Percentiles rank a stretch among this genome's conserved stretches.
Conservation (phyloP, 495 filamentous ascomycete species). For the Xylaria palmicola region DNA sequence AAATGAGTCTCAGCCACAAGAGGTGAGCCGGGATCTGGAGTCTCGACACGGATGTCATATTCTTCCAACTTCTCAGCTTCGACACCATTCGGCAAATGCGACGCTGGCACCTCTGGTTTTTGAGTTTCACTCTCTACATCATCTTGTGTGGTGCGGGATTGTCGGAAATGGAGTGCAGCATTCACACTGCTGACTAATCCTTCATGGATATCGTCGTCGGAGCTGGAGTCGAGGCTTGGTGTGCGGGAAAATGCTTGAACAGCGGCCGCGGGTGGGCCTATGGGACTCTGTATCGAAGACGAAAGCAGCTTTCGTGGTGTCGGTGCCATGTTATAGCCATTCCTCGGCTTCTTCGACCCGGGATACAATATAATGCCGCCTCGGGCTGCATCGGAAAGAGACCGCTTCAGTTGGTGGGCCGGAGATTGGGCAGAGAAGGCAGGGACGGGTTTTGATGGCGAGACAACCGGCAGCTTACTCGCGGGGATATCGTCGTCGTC, state of each 20-base stretch:
- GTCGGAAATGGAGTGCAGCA: slow-evolving; percentile 4
- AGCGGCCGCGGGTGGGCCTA: neutral
- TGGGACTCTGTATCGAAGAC: neutral
- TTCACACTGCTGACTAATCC: slow-evolving; percentile 25
- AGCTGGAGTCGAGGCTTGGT: neutral
- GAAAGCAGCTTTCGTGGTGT: neutral
- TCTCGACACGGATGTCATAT: neutral
- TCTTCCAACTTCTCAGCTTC: neutral
- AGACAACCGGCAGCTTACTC: neutral
- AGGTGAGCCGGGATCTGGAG: neutral
- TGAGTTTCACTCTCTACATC: neutral
- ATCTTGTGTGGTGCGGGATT: neutral
- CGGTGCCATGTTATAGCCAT: neutral
- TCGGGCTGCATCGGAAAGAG: neutral
- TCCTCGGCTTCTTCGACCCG: slow-evolving; percentile 20
- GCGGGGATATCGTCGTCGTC: slow-evolving; percentile 15
- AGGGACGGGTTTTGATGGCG: slow-evolving; percentile 6
- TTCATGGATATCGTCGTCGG: slow-evolving; percentile 17
- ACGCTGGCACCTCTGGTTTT: neutral
- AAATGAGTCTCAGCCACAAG: neutral
- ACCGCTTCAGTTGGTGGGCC: slow-evolving; percentile 8
- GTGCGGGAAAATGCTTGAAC: neutral
- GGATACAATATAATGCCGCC: slow-evolving; percentile 5
- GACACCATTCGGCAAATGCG: neutral
- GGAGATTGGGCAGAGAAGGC: neutral